A percentile compares a stretch with the other conserved stretches of the same genome.
phyloP scores from a whole-genome alignment of 176 grass and related monocot species.

The Bromus sterilis region DNA sequence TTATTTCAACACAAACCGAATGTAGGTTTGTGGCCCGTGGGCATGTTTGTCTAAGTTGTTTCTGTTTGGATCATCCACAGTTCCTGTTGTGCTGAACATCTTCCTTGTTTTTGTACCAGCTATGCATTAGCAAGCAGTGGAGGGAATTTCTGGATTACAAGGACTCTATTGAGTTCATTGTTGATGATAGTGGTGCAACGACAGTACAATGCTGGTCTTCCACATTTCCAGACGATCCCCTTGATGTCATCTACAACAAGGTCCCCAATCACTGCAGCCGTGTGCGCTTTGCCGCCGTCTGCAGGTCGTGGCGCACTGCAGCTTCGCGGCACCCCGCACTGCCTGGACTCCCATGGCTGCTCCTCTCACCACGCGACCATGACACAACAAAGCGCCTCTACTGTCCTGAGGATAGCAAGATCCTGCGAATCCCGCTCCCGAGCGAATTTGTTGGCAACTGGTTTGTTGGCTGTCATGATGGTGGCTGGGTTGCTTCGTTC shows the following conservation, averaged over 20 bases:
- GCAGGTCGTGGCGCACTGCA: background rate
- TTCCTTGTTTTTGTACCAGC: conserved; percentile 12
- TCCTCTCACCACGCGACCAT: background rate
- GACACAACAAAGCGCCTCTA: background rate
- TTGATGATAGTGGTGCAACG: conserved; percentile 48
- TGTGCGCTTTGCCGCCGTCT: background rate
- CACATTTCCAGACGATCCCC: background rate
- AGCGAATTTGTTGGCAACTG: background rate
- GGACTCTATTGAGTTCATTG: conserved; percentile 61
- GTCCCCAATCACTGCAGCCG: background rate
- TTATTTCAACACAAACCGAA: background rate
- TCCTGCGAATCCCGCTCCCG: background rate
- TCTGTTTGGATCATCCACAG: background rate
- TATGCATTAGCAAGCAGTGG: conserved; percentile 83
- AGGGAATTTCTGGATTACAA: conserved; percentile 82
- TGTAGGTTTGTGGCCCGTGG: background rate
- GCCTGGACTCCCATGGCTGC: background rate
- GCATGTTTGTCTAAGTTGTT: background rate
- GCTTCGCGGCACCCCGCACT: background rate
- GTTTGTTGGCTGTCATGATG: background rate
- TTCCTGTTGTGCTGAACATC: background rate
- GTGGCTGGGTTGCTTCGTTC: background rate
- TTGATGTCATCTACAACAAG: background rate
- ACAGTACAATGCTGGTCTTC: background rate
- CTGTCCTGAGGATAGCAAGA: background rate